Evolutionary conservation across 2,329 filamentous ascomycete genomes (phyloP).

Genomic region (Graphilbum ipis-grandicollis): DNA sequence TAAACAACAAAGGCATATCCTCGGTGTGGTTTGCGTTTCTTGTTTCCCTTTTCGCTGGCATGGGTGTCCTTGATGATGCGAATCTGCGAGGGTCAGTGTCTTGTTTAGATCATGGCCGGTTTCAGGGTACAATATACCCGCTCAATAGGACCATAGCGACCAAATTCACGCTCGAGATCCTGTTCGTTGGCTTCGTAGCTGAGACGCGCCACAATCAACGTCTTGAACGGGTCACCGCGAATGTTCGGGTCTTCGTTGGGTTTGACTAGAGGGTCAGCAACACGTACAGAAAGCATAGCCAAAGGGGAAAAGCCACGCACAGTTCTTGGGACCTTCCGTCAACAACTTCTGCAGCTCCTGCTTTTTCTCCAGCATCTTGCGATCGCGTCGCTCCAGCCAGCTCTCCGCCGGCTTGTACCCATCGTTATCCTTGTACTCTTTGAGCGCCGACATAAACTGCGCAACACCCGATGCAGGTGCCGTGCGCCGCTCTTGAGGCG

Average conservation of each 20-base stretch:
- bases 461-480: constrained; percentile 56
- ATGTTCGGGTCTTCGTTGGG: constrained; percentile 75
- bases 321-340: constrained; percentile 45
- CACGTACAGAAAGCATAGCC: not conserved
- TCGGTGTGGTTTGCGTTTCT: constrained; percentile 65
- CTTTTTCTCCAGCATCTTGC: constrained; percentile 67
- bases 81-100: too few relatives aligned
- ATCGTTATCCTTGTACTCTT: constrained; percentile 63
- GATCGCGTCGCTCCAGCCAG: constrained; percentile 77
- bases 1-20: constrained; percentile 97
- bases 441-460: constrained; percentile 53
- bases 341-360: constrained; percentile 45
- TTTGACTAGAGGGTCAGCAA: constrained; percentile 39
- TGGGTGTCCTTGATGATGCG: constrained; percentile 71
- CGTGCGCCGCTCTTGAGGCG: constrained; percentile 68
- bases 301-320: constrained; percentile 26
- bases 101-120: too few relatives aligned
- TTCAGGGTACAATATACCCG: too few relatives aligned
- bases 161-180: constrained; percentile 86
- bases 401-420: constrained; percentile 73
- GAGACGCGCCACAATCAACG: constrained; percentile 77
- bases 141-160: constrained; percentile 85
- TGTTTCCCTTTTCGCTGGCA: constrained; percentile 49
- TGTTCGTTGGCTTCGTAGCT: constrained; percentile 79
- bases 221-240: constrained; percentile 86